phyloP scores from a whole-genome alignment of 2,329 filamentous ascomycete species.

The Corinectria fuckeliana region DNA sequence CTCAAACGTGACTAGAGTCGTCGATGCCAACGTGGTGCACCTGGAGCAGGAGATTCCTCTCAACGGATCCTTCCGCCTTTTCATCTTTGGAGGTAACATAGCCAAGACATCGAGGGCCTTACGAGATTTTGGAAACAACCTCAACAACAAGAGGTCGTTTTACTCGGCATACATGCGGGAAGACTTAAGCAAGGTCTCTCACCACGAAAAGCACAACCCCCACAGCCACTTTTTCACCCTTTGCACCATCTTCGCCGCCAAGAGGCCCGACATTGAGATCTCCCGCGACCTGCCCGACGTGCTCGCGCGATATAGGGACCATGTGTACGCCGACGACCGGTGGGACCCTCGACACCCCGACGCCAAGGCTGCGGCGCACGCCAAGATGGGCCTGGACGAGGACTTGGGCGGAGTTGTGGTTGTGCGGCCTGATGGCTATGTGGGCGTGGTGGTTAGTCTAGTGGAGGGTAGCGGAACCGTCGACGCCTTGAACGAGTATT shows the following conservation, averaged over 20 bases:
- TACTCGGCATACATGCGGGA: conserved; percentile 68
- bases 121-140: conserved; percentile 69
- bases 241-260: conserved; percentile 75
- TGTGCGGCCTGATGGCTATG: conserved; percentile 86
- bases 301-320: conserved; percentile 77
- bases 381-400: conserved; percentile 82
- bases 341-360: conserved; percentile 74
- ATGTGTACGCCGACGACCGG: conserved; percentile 86
- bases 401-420: conserved; percentile 81
- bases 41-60: conserved; percentile 88
- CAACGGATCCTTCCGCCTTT: conserved; percentile 87
- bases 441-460: conserved; percentile 76
- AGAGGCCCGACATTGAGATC: conserved; percentile 75
- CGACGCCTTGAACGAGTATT: conserved; percentile 84
- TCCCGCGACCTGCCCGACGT: conserved; percentile 71
- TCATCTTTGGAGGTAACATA: conserved; percentile 80
- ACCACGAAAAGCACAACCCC: conserved; percentile 85
- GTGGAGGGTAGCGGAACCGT: conserved; percentile 80
- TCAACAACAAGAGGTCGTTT: conserved; percentile 74
- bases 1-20: conserved; percentile 82
- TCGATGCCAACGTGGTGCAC: conserved; percentile 88
- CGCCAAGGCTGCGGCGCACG: conserved; percentile 77
- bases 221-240: conserved; percentile 84
- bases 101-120: conserved; percentile 67
- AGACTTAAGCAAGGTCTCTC: conserved; percentile 68